These are phyloP conservation scores for Eleusine indica DNA, from an alignment of 176 grass and related monocot genomes.

Conservation along the genomic window DNA sequence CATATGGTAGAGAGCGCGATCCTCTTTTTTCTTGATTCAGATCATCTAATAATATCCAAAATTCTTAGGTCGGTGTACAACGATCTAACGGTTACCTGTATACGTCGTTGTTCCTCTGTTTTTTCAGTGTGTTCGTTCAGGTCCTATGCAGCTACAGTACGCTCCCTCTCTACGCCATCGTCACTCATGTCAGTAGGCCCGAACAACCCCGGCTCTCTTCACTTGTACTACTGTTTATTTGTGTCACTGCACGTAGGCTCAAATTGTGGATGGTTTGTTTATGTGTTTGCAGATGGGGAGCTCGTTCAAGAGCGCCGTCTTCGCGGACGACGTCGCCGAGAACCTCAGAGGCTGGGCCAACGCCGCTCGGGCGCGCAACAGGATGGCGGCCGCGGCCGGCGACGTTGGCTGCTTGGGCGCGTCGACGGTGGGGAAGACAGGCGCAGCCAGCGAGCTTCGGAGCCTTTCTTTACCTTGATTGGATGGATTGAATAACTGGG, in stretches of 20 bases:
- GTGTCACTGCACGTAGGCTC: neutral
- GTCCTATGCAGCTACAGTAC: conserved; percentile 85
- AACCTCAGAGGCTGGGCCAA: conserved; percentile 42
- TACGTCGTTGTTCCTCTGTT: neutral
- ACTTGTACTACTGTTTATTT: neutral
- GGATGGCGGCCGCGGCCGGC: neutral
- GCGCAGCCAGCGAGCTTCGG: neutral
- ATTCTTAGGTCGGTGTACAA: neutral
- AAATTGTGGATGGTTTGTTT: neutral
- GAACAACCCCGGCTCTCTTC: neutral
- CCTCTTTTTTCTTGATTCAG: neutral
- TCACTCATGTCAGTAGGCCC: conserved; percentile 63
- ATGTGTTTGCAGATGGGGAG: conserved; percentile 68
- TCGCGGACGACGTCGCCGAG: conserved; percentile 49
- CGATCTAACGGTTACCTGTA: neutral
- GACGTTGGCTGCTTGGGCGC: neutral
- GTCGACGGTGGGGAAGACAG: neutral
- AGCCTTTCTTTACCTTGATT: neutral
- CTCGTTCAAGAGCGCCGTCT: conserved; percentile 80
- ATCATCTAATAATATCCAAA: neutral
- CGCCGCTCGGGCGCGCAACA: conserved; percentile 19
- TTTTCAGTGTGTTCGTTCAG: conserved; percentile 61
- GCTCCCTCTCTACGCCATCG: conserved; percentile 81
- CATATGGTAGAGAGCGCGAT: conserved; percentile 38
- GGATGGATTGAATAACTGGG: too few relatives aligned